Base-by-base conservation (phyloP, 768 basidiomycete genomes). In the Porpolomopsis calyptriformis region DNA sequence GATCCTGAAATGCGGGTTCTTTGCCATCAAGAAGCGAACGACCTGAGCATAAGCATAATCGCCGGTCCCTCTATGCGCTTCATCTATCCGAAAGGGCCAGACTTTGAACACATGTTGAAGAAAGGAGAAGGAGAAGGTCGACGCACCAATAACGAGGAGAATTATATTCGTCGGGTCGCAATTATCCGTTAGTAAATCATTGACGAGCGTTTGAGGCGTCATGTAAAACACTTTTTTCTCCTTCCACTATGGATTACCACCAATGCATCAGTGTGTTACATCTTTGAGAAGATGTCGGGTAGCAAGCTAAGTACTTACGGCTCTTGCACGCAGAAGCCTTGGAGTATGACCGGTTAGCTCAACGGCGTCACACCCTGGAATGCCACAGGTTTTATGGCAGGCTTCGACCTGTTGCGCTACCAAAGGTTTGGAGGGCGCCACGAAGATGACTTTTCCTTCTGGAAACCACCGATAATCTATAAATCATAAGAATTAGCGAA, bases 391-490 rank as follows among this genome's bases (percentile, higher is more conserved):
- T 58, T 82, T 73, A 55, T 96, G 96, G 58, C 89, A 97, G 1
- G 96, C 93, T 42, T 84, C 78, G 31, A 97, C 78, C 57, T 99
- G 96, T 58, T 99, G 96, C 3, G 88, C 79, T 20, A 99, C 96
- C 4, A 99, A 74, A 4, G 96, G 96, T 57, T 93, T 94, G 2
- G 96, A 92, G 1, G 94, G 94, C 0, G 94, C 94, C 38, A 97
- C 80, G 57, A 99, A 99, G 25, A 98, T 73, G 12, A 98, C 82
- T 55, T 90, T 93, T 14, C 89, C 88, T 39, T 83, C 73, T 0
- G 92, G 89, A 60, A 86, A 94, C 91, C 91, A 94, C 27, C 86
- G 81, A 55, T 91, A 94, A 59, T 76, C 89, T 91, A 50, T 18
- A 50, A 26, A 38, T 18, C 24, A 20, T 10, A 50, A n/a, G 54